Evolutionary conservation across 75 land plant genomes (phyloP).

Genomic region (Sequoia sempervirens): DNA sequence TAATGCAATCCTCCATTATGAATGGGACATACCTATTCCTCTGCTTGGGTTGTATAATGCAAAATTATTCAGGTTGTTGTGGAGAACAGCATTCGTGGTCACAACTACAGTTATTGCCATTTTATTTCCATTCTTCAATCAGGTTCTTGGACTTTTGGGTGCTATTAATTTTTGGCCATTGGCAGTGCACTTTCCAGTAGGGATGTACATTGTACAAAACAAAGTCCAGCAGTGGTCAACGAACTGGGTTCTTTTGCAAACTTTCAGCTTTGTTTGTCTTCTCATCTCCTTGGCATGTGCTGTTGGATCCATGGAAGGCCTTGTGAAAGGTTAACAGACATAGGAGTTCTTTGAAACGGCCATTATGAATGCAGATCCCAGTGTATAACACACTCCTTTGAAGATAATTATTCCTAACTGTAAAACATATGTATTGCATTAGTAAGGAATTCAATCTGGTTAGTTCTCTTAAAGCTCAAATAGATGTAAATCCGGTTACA

Average conservation of each 20-base stretch:
- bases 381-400: background rate
- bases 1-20: constrained; percentile 25
- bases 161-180: constrained; percentile 87
- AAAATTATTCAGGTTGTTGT: constrained; percentile 55
- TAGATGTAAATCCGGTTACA: background rate
- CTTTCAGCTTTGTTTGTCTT: constrained; percentile 52
- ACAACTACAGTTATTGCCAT: constrained; percentile 62
- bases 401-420: background rate
- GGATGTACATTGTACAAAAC: constrained; percentile 64
- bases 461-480: background rate
- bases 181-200: constrained; percentile 86
- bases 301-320: constrained; percentile 62
- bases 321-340: constrained; percentile 22
- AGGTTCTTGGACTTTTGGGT: constrained; percentile 74
- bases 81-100: constrained; percentile 63
- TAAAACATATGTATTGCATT: background rate
- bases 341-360: background rate
- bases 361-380: background rate
- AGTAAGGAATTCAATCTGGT: background rate
- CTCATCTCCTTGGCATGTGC: constrained; percentile 38
- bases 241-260: constrained; percentile 46
- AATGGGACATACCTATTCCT: constrained; percentile 25
- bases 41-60: constrained; percentile 20
- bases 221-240: constrained; percentile 51
- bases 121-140: constrained; percentile 84